phyloP scores from a whole-genome alignment of 441 rosid species.

The Aquilaria agallochum region DNA sequence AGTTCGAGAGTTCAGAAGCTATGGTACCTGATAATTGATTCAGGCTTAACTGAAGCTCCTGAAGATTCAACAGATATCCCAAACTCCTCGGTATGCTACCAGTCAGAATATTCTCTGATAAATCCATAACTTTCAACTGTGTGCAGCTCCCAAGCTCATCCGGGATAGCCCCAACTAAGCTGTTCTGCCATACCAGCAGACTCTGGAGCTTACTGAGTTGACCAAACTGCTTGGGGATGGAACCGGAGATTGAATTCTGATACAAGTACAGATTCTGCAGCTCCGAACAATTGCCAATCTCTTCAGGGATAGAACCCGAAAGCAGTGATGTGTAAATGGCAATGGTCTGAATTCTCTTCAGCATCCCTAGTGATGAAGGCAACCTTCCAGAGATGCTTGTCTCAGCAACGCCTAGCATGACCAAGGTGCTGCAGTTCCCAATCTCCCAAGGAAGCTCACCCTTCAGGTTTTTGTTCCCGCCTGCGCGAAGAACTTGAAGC shows the following conservation, averaged over 20 bases:
- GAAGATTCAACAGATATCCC: conserved; percentile 64
- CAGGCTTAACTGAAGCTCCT: conserved; percentile 84
- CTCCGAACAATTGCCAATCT: conserved; percentile 77
- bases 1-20: conserved; percentile 64
- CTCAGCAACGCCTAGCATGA: conserved; percentile 83
- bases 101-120: conserved; percentile 70
- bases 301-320: conserved; percentile 77
- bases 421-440: conserved; percentile 76
- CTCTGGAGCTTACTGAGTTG: conserved; percentile 72
- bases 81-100: conserved; percentile 76
- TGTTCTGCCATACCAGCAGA: conserved; percentile 83
- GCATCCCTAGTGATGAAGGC: conserved; percentile 70
- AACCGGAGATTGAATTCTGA: conserved; percentile 81
- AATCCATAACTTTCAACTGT: conserved; percentile 69
- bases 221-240: conserved; percentile 57
- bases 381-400: conserved; percentile 82
- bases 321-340: conserved; percentile 70
- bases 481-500: conserved; percentile 61
- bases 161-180: conserved; percentile 73
- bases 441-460: conserved; percentile 92
- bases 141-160: conserved; percentile 59
- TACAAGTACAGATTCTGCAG: conserved; percentile 81
- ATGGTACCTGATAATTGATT: conserved; percentile 77
- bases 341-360: conserved; percentile 67
- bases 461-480: conserved; percentile 80